A percentile compares a stretch with the other conserved stretches of the same genome.
Evolutionary conservation across 305 asterid genomes (phyloP).

Genomic region (Rubia peregrina): DNA sequence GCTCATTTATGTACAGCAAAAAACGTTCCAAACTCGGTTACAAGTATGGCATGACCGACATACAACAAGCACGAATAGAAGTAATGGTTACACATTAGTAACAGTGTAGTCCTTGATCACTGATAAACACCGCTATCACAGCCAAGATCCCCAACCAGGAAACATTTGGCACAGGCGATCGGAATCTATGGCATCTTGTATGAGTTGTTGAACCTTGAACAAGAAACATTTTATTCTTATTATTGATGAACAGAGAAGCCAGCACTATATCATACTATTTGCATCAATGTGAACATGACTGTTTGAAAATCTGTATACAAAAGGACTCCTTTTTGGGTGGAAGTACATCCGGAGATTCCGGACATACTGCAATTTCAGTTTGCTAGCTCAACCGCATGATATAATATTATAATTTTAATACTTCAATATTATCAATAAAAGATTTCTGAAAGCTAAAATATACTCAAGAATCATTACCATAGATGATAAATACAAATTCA

Average conservation of each 20-base stretch:
- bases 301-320: not conserved
- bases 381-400: not conserved
- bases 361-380: not conserved
- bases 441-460: not conserved
- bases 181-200: constrained; percentile 89
- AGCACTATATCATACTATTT: not conserved
- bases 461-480: too few species aligned
- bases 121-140: constrained; percentile 32
- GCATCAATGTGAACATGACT: not conserved
- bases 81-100: not conserved
- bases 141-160: constrained; percentile 99
- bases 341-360: not conserved
- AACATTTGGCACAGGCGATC: constrained; percentile 88
- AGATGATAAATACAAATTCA: too few species aligned
- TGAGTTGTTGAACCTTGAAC: constrained; percentile 84
- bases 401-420: not conserved
- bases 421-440: not conserved
- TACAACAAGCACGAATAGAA: not conserved
- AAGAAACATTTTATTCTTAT: not conserved
- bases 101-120: not conserved
- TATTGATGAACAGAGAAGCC: not conserved
- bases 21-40: not conserved
- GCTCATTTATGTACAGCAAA: not conserved
- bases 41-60: not conserved
- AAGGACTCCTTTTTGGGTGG: not conserved